Evolutionary conservation across 2,329 filamentous ascomycete genomes (phyloP).

Genomic region (Alternaria triticina): DNA sequence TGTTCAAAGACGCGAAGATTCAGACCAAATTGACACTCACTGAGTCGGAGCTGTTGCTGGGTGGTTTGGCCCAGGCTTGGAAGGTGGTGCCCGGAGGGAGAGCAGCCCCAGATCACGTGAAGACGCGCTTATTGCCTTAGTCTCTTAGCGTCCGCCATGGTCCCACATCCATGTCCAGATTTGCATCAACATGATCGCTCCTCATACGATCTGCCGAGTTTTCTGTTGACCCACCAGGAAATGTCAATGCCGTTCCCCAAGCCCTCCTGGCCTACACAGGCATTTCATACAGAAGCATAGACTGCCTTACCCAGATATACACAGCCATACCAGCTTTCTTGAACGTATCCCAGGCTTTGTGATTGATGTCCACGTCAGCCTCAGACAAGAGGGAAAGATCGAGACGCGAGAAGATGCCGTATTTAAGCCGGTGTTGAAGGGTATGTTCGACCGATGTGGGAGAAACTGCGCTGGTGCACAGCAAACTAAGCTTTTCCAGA

Average conservation of each 20-base stretch:
- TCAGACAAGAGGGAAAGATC: not conserved
- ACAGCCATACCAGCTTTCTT: not conserved
- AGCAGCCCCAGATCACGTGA: not conserved
- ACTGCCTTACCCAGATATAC: not conserved
- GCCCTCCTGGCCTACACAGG: not conserved
- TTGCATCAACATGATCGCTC: not conserved
- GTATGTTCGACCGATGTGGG: not conserved
- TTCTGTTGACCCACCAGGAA: accelerated
- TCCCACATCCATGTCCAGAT: not conserved
- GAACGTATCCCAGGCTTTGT: not conserved
- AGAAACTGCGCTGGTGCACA: not conserved
- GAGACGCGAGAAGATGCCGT: not conserved
- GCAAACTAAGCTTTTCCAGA: not conserved
- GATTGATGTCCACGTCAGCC: not conserved
- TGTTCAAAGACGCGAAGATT: not conserved
- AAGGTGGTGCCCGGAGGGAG: not conserved
- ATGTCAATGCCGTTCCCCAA: not conserved
- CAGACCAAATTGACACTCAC: not conserved
- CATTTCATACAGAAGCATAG: not conserved
- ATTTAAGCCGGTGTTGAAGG: not conserved
- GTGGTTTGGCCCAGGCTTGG: not conserved
- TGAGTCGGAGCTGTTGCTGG: not conserved
- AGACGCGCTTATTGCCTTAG: not conserved
- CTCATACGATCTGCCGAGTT: not conserved
- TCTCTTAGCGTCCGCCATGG: not conserved